Conservation (phyloP, 2,329 filamentous ascomycete genomes). For the Harringtonia lauricola region DNA sequence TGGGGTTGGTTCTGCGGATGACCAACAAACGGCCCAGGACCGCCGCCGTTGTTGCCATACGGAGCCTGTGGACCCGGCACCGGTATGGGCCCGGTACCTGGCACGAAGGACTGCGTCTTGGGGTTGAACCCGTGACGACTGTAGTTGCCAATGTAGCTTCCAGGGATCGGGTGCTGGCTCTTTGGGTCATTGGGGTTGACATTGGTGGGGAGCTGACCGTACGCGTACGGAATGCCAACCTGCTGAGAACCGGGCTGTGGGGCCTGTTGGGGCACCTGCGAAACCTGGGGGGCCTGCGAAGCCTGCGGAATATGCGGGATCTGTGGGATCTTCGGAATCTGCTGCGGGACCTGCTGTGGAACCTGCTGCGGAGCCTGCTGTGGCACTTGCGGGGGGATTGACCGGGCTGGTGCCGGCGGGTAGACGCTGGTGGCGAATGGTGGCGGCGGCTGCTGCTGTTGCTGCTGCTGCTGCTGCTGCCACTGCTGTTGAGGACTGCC, state of each 20-base stretch:
- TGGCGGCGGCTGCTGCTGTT: conserved; percentile 16
- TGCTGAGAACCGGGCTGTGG: too few species aligned
- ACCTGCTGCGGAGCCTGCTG: too few species aligned
- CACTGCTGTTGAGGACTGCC: conserved; percentile 25
- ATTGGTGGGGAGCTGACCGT: conserved; percentile 65
- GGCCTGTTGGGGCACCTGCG: too few species aligned
- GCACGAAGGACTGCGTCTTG: conserved; percentile 86
- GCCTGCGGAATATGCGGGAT: too few species aligned
- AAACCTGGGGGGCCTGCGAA: too few species aligned
- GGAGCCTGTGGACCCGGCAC: conserved; percentile 27
- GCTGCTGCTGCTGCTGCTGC: conserved; percentile 12
- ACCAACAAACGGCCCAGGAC: not conserved
- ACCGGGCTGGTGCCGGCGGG: conserved; percentile 14
- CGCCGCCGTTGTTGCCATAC: conserved; percentile 28
- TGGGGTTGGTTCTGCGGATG: not conserved
- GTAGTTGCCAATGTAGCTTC: conserved; percentile 48
- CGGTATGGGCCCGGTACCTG: conserved; percentile 38
- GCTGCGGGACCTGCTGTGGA: too few species aligned
- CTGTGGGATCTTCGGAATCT: too few species aligned
- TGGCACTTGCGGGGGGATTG: conserved; percentile 7
- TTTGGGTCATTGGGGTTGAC: conserved; percentile 60
- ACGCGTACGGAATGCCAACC: conserved; percentile 53
- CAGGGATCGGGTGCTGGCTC: conserved; percentile 72
- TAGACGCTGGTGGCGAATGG: conserved; percentile 19
- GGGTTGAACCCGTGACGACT: conserved; percentile 85